A percentile compares a stretch with the other conserved stretches of the same genome.
Evolutionary conservation across 2,329 filamentous ascomycete species (phyloP).

Genomic region (Verruconis gallopava): DNA sequence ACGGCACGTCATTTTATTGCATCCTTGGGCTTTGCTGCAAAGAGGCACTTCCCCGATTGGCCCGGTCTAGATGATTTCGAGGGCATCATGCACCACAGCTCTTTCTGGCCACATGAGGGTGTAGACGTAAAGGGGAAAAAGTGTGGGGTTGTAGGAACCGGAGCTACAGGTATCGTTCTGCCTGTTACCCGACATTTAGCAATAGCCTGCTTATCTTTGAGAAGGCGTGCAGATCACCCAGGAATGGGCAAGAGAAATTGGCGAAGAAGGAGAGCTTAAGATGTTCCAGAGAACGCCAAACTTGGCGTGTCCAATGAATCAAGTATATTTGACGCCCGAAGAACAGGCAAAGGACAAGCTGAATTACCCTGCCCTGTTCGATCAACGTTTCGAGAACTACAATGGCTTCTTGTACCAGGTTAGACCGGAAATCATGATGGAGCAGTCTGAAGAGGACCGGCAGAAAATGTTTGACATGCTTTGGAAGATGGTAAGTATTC

Average conservation of each 20-base stretch:
- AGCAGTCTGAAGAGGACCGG: slow-evolving; percentile 29
- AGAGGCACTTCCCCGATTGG: slow-evolving; percentile 45
- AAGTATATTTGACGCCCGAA: slow-evolving; percentile 32
- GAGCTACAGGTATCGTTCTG: slow-evolving; percentile 51
- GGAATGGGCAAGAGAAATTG: slow-evolving; percentile 20
- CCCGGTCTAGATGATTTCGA: slow-evolving; percentile 47
- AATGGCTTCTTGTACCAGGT: slow-evolving; percentile 47
- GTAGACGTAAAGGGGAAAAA: slow-evolving; percentile 46
- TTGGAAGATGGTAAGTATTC: slow-evolving; percentile 18
- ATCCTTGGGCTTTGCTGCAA: slow-evolving; percentile 45
- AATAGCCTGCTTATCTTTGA: too few species aligned
- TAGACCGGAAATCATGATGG: slow-evolving; percentile 39
- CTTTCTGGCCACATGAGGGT: slow-evolving; percentile 45
- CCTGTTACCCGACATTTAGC: too few species aligned
- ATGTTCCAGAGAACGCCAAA: slow-evolving; percentile 59
- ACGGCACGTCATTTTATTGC: slow-evolving; percentile 40
- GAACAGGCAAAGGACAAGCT: slow-evolving; percentile 36
- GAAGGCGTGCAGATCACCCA: slow-evolving; percentile 42
- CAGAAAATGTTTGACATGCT: slow-evolving; percentile 30
- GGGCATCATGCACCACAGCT: slow-evolving; percentile 46
- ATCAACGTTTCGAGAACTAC: slow-evolving; percentile 38
- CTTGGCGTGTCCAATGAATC: slow-evolving; percentile 48
- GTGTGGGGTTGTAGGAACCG: slow-evolving; percentile 51
- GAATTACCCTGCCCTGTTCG: slow-evolving; percentile 36
- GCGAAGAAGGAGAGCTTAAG: slow-evolving; percentile 23